A percentile compares a stretch with the other conserved stretches of the same genome.
These are phyloP conservation scores for Patellifolia procumbens DNA, from an alignment of 179 eudicot species.

Conservation along the genomic window DNA sequence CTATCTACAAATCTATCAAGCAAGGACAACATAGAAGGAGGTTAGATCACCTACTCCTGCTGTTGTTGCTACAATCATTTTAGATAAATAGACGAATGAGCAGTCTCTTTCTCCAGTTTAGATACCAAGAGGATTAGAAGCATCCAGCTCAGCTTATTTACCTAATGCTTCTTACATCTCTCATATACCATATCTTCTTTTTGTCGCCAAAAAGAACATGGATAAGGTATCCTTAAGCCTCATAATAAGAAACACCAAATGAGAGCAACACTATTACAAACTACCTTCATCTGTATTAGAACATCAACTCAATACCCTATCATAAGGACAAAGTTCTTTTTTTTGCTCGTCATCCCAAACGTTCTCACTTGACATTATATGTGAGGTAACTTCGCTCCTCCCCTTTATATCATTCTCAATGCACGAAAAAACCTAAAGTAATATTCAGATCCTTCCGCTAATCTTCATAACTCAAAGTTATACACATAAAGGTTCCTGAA, in stretches of 20 bases:
- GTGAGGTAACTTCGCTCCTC: not conserved
- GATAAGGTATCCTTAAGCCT: not conserved
- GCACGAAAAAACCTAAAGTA: not conserved
- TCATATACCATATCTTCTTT: not conserved
- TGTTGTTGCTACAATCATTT: not conserved
- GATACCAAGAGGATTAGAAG: not conserved
- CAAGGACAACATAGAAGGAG: too few relatives aligned
- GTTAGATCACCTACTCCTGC: not conserved
- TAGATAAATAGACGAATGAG: not conserved
- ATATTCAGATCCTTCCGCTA: not conserved
- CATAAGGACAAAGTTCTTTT: not conserved
- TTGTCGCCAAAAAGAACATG: not conserved
- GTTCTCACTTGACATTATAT: not conserved
- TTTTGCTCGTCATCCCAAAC: not conserved
- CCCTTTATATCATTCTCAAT: not conserved
- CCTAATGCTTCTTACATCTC: not conserved
- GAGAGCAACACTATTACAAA: not conserved
- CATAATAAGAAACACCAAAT: not conserved
- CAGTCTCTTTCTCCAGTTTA: constrained; percentile 1
- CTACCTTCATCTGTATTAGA: not conserved
- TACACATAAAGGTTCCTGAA: not conserved
- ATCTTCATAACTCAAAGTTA: not conserved
- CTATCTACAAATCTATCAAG: too few relatives aligned
- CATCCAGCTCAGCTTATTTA: not conserved
- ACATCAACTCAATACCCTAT: not conserved